phyloP scores from a whole-genome alignment of 164 flowering plant species.

The Sextonia rubra region DNA sequence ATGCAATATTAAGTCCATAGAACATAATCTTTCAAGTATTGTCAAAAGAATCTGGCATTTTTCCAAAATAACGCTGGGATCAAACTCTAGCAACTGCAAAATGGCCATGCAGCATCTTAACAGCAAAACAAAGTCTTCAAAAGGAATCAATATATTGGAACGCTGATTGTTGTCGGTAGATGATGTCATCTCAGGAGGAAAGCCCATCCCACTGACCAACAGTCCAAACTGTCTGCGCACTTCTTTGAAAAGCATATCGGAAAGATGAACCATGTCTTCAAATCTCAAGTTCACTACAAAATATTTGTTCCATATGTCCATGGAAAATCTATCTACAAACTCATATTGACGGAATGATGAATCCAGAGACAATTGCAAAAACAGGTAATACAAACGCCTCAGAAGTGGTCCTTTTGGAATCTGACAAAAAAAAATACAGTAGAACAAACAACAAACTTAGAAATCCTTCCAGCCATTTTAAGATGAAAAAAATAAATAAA shows the following conservation, averaged over 20 bases:
- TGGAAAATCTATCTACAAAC: neutral
- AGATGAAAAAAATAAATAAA: neutral
- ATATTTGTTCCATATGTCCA: constrained; percentile 4
- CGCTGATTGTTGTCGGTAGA: constrained; percentile 1
- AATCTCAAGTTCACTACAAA: constrained; percentile 11
- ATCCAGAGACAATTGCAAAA: constrained; percentile 21
- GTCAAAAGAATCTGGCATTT: constrained; percentile 28
- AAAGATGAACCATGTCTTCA: constrained; percentile 24
- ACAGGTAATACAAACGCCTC: constrained; percentile 28
- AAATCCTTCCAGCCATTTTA: neutral
- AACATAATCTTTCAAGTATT: constrained; percentile 23
- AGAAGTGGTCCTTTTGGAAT: constrained; percentile 20
- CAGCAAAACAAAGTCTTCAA: constrained; percentile 32
- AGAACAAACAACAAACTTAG: neutral
- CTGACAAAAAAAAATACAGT: constrained; percentile 19
- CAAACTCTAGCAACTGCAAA: constrained; percentile 30
- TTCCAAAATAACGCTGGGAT: constrained; percentile 26
- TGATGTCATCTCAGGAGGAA: constrained; percentile 7
- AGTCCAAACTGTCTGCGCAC: constrained; percentile 27
- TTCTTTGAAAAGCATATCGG: constrained; percentile 35
- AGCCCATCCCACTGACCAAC: constrained; percentile 11
- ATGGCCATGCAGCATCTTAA: constrained; percentile 57
- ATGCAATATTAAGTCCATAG: constrained; percentile 14
- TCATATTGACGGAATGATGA: constrained; percentile 4
- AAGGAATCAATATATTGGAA: constrained; percentile 6